These are phyloP conservation scores for Sporopachydermia cereana DNA, from an alignment of 1,139 yeast species.

Conservation along the genomic window DNA sequence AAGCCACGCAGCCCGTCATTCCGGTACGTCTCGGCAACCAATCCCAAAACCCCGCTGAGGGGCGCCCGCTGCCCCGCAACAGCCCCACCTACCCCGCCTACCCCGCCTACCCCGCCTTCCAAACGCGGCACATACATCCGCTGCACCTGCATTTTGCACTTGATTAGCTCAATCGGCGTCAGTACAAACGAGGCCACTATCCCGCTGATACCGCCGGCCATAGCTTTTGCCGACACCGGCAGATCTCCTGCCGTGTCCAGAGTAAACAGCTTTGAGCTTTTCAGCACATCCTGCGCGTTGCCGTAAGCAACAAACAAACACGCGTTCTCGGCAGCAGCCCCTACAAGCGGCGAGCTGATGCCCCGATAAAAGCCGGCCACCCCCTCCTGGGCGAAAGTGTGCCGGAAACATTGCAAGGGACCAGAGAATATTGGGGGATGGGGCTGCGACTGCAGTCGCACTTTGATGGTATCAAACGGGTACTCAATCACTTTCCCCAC, in stretches of 20 bases:
- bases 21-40: slow-evolving; percentile 33
- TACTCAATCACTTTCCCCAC: slow-evolving; percentile 77
- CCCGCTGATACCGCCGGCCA: slow-evolving; percentile 77
- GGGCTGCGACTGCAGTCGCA: slow-evolving; percentile 68
- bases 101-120: slow-evolving; percentile 12
- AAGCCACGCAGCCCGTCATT: slow-evolving; percentile 49
- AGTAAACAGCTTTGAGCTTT: slow-evolving; percentile 9
- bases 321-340: slow-evolving; percentile 83
- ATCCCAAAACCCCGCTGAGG: slow-evolving; percentile 21
- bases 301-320: slow-evolving; percentile 55
- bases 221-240: slow-evolving; percentile 32
- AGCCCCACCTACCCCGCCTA: slow-evolving; percentile 11
- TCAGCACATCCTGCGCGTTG: slow-evolving; percentile 28
- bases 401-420: slow-evolving; percentile 47
- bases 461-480: slow-evolving; percentile 90
- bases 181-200: slow-evolving; percentile 70
- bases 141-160: slow-evolving; percentile 81
- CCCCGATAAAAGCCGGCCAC: slow-evolving; percentile 55
- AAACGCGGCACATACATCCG: slow-evolving; percentile 27
- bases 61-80: slow-evolving; percentile 10
- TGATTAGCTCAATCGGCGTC: slow-evolving; percentile 83
- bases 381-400: slow-evolving; percentile 60
- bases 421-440: slow-evolving; percentile 35
- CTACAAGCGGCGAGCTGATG: slow-evolving; percentile 66
- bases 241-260: slow-evolving; percentile 20